Conservation (phyloP, 2,329 filamentous ascomycete genomes). For the Karstenula rhodostoma region DNA sequence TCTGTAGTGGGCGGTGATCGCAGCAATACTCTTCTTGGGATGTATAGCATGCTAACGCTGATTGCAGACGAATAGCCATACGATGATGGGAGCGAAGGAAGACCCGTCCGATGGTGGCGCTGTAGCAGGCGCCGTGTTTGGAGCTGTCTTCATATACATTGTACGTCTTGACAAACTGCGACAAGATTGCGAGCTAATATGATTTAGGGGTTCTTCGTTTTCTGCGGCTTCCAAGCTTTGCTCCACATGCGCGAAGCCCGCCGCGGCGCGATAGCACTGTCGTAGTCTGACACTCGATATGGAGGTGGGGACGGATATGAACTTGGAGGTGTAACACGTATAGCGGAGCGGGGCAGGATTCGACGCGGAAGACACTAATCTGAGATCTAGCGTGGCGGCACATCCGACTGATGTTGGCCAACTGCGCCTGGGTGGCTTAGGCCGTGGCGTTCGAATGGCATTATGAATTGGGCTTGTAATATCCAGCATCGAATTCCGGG, state of each 20-base stretch:
- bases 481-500: neutral
- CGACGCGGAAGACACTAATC: neutral
- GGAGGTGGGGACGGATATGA: neutral
- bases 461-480: constrained; percentile 1
- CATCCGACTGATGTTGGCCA: neutral
- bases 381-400: neutral
- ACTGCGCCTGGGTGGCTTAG: neutral
- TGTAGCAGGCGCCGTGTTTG: constrained; percentile 86
- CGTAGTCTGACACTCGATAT: constrained; percentile 42
- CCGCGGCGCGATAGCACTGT: constrained; percentile 82
- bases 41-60: constrained; percentile 28
- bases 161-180: constrained; percentile 64
- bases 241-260: constrained; percentile 84
- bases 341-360: neutral
- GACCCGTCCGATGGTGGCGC: constrained; percentile 75
- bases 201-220: constrained; percentile 78
- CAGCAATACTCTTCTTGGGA: neutral
- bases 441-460: constrained; percentile 7
- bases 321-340: neutral
- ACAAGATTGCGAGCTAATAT: constrained; percentile 5
- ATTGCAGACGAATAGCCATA: constrained; percentile 73
- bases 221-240: constrained; percentile 88
- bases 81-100: constrained; percentile 78
- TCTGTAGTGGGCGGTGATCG: neutral
- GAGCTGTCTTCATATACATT: constrained; percentile 85